Conservation (phyloP, 495 filamentous ascomycete genomes). For the Lepidopterella palustris region DNA sequence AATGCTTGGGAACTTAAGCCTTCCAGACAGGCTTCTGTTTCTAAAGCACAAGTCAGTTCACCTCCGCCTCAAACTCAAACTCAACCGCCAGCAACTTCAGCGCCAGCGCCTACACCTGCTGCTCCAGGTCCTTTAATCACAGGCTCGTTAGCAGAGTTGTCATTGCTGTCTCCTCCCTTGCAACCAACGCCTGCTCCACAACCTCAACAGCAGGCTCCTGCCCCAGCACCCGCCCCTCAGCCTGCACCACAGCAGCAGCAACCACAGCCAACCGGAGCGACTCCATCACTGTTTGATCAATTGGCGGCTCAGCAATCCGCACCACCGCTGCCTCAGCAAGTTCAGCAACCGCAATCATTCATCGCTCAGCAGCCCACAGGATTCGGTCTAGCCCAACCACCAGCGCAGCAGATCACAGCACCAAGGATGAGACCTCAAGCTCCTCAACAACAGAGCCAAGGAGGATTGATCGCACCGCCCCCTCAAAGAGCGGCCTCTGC, state of each 20-base stretch:
- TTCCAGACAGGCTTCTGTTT: slow-evolving; percentile 52
- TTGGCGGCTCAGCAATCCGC: slow-evolving; percentile 37
- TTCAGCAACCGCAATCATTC: slow-evolving; percentile 38
- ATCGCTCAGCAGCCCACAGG: slow-evolving; percentile 45
- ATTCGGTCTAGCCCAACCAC: slow-evolving; percentile 2
- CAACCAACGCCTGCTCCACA: slow-evolving; percentile 59
- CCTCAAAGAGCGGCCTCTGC: slow-evolving; percentile 81
- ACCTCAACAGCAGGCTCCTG: slow-evolving; percentile 17
- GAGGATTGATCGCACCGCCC: slow-evolving; percentile 70
- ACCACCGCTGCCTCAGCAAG: slow-evolving; percentile 41
- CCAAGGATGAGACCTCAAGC: slow-evolving; percentile 68
- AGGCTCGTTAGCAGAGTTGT: slow-evolving; percentile 72
- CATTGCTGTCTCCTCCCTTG: slow-evolving; percentile 65
- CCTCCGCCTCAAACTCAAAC: slow-evolving; percentile 35
- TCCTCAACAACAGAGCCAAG: slow-evolving; percentile 55
- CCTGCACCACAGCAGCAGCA: slow-evolving; percentile 34
- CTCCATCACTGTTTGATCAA: slow-evolving; percentile 25
- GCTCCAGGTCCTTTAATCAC: slow-evolving; percentile 50
- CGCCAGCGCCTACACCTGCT: slow-evolving; percentile 36
- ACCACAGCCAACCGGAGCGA: slow-evolving; percentile 14
- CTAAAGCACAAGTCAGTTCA: slow-evolving; percentile 36
- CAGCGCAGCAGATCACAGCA: slow-evolving; percentile 13
- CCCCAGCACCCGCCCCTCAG: slow-evolving; percentile 40
- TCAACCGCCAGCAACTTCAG: slow-evolving; percentile 37
- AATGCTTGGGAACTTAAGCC: slow-evolving; percentile 97